Evolutionary conservation across 331 rosid genomes (phyloP).

Genomic region (Acacia pycnantha): DNA sequence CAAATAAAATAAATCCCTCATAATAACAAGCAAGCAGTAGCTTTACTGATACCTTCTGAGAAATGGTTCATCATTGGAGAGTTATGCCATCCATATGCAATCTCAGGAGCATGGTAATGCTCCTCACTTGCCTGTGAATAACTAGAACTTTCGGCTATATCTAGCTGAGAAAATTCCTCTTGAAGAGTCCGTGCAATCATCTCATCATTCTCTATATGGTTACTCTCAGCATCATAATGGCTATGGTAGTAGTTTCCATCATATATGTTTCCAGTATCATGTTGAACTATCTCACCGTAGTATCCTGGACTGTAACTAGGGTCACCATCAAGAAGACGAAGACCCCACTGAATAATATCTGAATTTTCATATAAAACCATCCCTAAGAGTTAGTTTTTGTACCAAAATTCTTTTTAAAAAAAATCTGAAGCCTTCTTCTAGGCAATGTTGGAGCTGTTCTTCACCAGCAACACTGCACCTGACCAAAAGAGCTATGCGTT

Average conservation of each 20-base stretch:
- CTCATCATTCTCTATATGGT: constrained; percentile 69
- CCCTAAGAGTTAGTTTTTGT: constrained; percentile 24
- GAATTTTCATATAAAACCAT: constrained; percentile 60
- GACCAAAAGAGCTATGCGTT: constrained; percentile 23
- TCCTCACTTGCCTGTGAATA: constrained; percentile 46
- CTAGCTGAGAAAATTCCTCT: constrained; percentile 67
- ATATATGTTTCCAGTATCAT: constrained; percentile 38
- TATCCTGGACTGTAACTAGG: constrained; percentile 45
- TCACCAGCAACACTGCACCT: constrained; percentile 24
- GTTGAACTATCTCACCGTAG: constrained; percentile 37
- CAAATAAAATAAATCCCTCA: background rate
- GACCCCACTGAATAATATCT: constrained; percentile 66
- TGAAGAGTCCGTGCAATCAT: constrained; percentile 70
- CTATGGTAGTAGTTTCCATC: constrained; percentile 41
- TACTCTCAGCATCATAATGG: constrained; percentile 49
- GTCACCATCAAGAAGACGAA: constrained; percentile 54
- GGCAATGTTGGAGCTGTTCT: constrained; percentile 17
- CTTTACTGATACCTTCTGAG: constrained; percentile 43
- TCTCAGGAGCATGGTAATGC: constrained; percentile 40
- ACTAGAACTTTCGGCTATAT: constrained; percentile 47
- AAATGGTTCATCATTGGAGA: constrained; percentile 39
- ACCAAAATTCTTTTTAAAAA: background rate
- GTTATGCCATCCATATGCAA: constrained; percentile 51
- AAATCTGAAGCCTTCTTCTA: constrained; percentile 10
- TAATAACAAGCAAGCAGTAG: background rate